Base-by-base conservation (phyloP, 345 rosid genomes). In the Gossypium sturtianum region DNA sequence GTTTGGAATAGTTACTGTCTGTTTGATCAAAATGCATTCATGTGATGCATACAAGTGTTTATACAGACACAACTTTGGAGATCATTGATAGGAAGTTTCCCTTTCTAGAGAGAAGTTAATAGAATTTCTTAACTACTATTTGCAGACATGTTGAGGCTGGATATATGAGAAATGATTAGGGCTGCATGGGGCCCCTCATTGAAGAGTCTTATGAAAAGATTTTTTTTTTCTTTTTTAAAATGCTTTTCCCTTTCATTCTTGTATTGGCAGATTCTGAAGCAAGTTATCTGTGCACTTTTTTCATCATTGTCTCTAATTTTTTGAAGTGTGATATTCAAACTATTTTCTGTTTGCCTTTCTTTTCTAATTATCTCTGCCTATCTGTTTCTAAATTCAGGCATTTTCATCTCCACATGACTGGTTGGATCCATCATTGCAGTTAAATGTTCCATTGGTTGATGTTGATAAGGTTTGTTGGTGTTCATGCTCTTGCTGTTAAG, bases 361-460 rank as follows among this genome's bases (percentile, higher is more conserved):
- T 16, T 48, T 17, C 44, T 68, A 65, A 71, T 43, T 23, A 56
- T 49, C 71, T 47, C 79, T 80, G 49, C 61, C 70, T 71, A 29
- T 69, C 43, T 19, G 77, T 63, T 72, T 76, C 70, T 74, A 71
- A 53, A 19, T 82, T 76, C 85, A 93, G 99, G 91, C 73, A 74
- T 72, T 81, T 41, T 85, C 85, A 56, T 71, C 88, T 64, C 71
- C 87, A 59, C 79, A 76, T 72, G 87, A 85, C 62, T 93, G 94
- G 91, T 73, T 87, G 86, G 89, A 85, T 83, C 88, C 92, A 68
- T 91, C 93, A 29, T 38, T 85, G 76, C 97, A 88, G 85, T 76
- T 89, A 73, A 82, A 86, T 84, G 99, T 95, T 84, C 96, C 98
- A 48, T 81, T 95, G 81, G 98, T 83, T 76, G 99, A 95, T 73